Evolutionary conservation across 2,329 filamentous ascomycete species (phyloP), one percentile per base, ranked within the genome.

Genomic region (Cytospora paraplurivora): DNA sequence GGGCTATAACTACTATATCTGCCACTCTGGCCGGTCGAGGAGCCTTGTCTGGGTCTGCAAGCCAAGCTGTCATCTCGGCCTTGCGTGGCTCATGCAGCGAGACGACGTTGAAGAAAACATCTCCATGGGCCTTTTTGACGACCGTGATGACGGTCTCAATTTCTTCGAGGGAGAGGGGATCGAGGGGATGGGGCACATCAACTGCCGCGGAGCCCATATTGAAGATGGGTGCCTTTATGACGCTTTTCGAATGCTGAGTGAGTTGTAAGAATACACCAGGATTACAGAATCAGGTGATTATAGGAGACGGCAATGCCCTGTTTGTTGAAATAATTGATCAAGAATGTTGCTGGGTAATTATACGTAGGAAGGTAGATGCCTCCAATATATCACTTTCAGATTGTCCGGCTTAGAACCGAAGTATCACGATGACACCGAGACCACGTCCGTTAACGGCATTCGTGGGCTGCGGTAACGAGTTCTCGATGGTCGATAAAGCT

Each of bases 1-100:
- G 85, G 1, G 86, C 89, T 75, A 97, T 93, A 27, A 88, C 91
- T 4, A 96, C 91, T 0, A 95, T 83, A 75, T 97, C 93, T 10
- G 92, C 93, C 7, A 92, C 79, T 71, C 93, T 85, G 38, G 82
- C 76, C 12, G 93, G 93, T 52, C 86, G 81, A 1, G 87, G 82
- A 0, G 81, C 78, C 11, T 80, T 82, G 21, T 85, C 77, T 0
- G 90, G 86, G 63, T 87, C 81, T 56, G 83, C 86, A 13, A 96
- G 77, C 92, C 92, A 97, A 65, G 83, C 85, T 73, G 88, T 81
- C 91, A 96, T 93, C 70, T 92, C 87, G 53, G 83, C 86, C 81
- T 97, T 97, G 68, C 89, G 89, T 56, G 93, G 93, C 80, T 97
- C 93, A 71, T 88, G 88, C 34, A 96, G 80, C 2, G 91, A 90